Conservation (phyloP, 306 rosid species). For the Pterocarpus macrocarpus region DNA sequence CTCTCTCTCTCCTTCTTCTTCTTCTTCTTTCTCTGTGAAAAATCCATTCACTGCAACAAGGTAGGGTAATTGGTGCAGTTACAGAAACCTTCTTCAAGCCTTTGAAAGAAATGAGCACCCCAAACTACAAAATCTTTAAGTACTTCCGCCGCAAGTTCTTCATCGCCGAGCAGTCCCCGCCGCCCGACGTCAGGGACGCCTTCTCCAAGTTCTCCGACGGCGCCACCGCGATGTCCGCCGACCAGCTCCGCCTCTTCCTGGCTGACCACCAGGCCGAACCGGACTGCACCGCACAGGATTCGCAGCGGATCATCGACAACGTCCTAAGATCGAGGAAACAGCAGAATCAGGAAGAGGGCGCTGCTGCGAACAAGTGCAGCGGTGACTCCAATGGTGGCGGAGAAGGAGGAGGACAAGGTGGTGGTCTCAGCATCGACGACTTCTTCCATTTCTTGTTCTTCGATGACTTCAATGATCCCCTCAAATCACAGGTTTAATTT, state of each 20-base stretch:
- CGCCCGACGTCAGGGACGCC: slow-evolving; percentile 64
- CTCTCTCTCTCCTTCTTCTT: not conserved
- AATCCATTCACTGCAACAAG: not conserved
- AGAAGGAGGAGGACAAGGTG: not conserved
- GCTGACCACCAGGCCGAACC: slow-evolving; percentile 63
- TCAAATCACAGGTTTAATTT: slow-evolving; percentile 59
- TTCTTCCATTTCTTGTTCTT: slow-evolving; percentile 67
- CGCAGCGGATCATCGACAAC: slow-evolving; percentile 49
- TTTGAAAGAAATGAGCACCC: not conserved
- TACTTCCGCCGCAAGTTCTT: slow-evolving; percentile 70
- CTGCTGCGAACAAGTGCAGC: not conserved
- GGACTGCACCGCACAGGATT: slow-evolving; percentile 51
- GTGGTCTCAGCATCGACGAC: slow-evolving; percentile 60
- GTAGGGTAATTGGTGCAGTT: no score
- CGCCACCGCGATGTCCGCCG: slow-evolving; percentile 52
- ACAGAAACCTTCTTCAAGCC: no score
- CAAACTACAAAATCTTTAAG: slow-evolving; percentile 70
- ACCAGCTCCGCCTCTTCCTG: slow-evolving; percentile 65
- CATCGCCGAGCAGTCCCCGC: slow-evolving; percentile 58
- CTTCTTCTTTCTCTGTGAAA: not conserved
- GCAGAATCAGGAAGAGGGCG: not conserved
- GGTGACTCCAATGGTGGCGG: not conserved
- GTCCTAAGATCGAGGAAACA: slow-evolving; percentile 46
- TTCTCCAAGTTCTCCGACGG: slow-evolving; percentile 61
- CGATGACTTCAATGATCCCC: slow-evolving; percentile 68